Percentiles rank a stretch among this genome's conserved stretches.
Evolutionary conservation across 495 filamentous ascomycete species (phyloP).

Genomic region (Aspergillus homomorphus): DNA sequence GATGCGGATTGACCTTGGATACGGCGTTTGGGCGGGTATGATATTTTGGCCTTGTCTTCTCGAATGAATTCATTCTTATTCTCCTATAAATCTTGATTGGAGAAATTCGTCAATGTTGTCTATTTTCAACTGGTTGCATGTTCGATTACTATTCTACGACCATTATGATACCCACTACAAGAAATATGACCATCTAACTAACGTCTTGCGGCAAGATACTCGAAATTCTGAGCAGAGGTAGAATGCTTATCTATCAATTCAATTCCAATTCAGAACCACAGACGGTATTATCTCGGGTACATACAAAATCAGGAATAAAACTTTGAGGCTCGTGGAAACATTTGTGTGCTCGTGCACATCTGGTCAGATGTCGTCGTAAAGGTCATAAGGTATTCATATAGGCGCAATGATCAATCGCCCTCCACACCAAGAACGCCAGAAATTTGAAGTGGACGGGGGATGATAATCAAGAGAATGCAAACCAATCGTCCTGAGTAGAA

Average conservation of each 20-base stretch:
- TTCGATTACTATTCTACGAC: neutral
- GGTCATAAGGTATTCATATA: conserved; percentile 41
- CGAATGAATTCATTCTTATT: neutral
- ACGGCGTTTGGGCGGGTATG: neutral
- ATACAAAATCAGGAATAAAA: conserved; percentile 13
- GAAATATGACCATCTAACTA: too few species aligned
- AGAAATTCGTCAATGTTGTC: neutral
- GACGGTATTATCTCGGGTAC: conserved; percentile 9
- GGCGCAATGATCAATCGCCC: conserved; percentile 25
- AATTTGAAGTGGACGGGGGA: conserved; percentile 22
- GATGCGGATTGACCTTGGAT: neutral
- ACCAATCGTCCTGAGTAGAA: too few species aligned
- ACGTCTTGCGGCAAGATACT: too few species aligned
- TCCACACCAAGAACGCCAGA: conserved; percentile 34
- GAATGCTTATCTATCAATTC: neutral
- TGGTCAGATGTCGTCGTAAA: conserved; percentile 43
- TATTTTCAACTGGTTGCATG: neutral
- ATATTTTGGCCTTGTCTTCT: neutral
- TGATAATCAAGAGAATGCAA: conserved; percentile 19
- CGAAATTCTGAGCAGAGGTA: neutral
- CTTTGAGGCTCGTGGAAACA: conserved; percentile 36
- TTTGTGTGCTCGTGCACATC: conserved; percentile 46
- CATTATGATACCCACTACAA: conserved; percentile 29
- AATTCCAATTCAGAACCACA: conserved; percentile 9
- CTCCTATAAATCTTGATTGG: neutral